Percentiles rank a stretch among this genome's conserved stretches.
Evolutionary conservation across 768 basidiomycete genomes (phyloP).

Genomic region (Lyophyllum shimeji): DNA sequence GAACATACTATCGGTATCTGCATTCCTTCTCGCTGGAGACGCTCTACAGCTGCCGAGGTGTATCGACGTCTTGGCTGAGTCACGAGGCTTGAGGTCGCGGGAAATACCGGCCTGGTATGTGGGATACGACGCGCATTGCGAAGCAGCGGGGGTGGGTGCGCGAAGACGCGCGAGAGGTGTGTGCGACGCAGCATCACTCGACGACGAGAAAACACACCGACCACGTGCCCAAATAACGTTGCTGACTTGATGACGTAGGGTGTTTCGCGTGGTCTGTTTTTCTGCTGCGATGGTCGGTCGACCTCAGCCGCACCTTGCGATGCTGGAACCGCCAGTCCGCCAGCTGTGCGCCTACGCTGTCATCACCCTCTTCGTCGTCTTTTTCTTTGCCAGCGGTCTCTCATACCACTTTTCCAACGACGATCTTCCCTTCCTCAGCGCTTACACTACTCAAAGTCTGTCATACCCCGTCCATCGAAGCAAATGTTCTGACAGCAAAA

Average conservation of each 20-base stretch:
- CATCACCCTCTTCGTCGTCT: slow-evolving; percentile 41
- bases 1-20: slow-evolving; percentile 4
- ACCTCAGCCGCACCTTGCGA: slow-evolving; percentile 9
- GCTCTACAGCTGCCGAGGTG: neutral
- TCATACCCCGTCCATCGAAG: neutral
- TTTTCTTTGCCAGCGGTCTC: slow-evolving; percentile 37
- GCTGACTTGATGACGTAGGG: too few species aligned
- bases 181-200: slow-evolving; percentile 10
- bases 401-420: slow-evolving; percentile 8
- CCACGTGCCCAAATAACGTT: too few species aligned
- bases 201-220: too few species aligned
- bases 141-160: neutral
- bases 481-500: slow-evolving; percentile 5
- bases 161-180: slow-evolving; percentile 1
- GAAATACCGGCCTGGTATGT: neutral
- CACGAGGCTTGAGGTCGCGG: neutral
- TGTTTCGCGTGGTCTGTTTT: neutral
- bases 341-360: slow-evolving; percentile 32
- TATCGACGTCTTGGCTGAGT: neutral
- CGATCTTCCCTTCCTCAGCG: neutral
- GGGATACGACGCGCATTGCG: slow-evolving; percentile 1
- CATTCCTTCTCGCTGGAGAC: neutral
- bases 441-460: neutral
- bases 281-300: slow-evolving; percentile 9
- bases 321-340: slow-evolving; percentile 17